These are phyloP conservation scores for Cardamine occulta DNA, from an alignment of 345 rosid genomes.

Conservation along the genomic window DNA sequence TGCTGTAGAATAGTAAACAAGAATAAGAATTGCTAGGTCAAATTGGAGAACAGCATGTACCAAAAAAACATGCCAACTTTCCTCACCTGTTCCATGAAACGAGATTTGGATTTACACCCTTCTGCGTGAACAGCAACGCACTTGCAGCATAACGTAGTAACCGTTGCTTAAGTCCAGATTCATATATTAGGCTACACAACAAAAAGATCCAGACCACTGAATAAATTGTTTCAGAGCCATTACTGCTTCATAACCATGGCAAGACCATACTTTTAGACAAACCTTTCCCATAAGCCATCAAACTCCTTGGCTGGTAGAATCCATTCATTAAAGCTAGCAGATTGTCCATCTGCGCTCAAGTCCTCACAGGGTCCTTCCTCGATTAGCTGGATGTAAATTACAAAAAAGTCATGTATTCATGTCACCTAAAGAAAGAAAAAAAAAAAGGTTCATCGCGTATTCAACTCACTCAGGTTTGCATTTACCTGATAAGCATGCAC, in stretches of 20 bases:
- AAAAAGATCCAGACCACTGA: conserved; percentile 30
- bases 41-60: neutral
- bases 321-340: conserved; percentile 95
- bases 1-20: neutral
- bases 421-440: neutral
- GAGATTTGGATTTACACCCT: conserved; percentile 86
- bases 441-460: neutral
- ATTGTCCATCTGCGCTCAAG: conserved; percentile 72
- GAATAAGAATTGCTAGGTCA: neutral
- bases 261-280: conserved; percentile 17
- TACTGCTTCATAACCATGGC: conserved; percentile 1
- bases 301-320: conserved; percentile 95
- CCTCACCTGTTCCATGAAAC: conserved; percentile 95
- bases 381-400: conserved; percentile 56
- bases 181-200: conserved; percentile 84
- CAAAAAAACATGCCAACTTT: conserved; percentile 5
- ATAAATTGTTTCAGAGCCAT: conserved; percentile 7
- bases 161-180: conserved; percentile 91
- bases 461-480: conserved; percentile 9
- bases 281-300: conserved; percentile 99
- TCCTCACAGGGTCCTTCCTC: conserved; percentile 99
- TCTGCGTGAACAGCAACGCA: conserved; percentile 88
- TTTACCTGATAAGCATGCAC: conserved; percentile 95
- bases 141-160: conserved; percentile 87
- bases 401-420: conserved; percentile 9